Conservation (phyloP, 108 stramenopile genomes). For the Nitzschia inconspicua region DNA sequence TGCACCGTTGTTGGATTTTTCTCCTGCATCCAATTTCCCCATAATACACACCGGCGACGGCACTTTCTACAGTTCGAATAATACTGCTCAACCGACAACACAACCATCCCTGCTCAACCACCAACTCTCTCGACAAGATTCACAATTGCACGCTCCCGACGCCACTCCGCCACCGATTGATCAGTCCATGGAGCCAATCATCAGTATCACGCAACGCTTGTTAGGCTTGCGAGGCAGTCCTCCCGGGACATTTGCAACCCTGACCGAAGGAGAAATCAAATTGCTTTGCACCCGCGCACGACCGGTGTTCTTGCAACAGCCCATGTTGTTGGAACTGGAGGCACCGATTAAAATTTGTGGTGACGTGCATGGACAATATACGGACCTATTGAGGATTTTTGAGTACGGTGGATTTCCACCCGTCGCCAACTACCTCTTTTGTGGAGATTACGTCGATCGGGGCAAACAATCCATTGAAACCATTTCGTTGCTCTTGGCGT, state of each 20-base stretch:
- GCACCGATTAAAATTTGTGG: constrained; percentile 93
- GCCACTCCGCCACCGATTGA: constrained; percentile 34
- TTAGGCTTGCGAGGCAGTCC: constrained; percentile 70
- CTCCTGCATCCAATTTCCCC: no score
- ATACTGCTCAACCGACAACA: no score
- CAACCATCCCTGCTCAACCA: no score
- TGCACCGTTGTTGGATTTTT: no score
- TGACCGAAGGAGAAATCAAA: constrained; percentile 81
- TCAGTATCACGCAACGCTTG: constrained; percentile 62
- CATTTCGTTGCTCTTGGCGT: constrained; percentile 61
- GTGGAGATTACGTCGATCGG: constrained; percentile 91
- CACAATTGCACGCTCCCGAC: constrained; percentile 42
- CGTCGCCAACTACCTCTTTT: constrained; percentile 74
- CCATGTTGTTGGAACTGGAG: constrained; percentile 92
- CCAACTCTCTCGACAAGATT: constrained; percentile 16
- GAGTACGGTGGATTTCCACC: constrained; percentile 71
- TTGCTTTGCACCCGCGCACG: constrained; percentile 66
- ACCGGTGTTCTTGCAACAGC: constrained; percentile 86
- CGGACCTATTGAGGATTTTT: constrained; percentile 79
- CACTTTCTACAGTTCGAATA: no score
- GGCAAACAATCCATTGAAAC: constrained; percentile 89
- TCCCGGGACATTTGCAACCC: constrained; percentile 69
- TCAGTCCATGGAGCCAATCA: constrained; percentile 45
- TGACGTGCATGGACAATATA: constrained; percentile 88
- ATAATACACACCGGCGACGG: no score